Evolutionary conservation across 495 filamentous ascomycete genomes (phyloP).

Genomic region (Trichoderma gamsii): DNA sequence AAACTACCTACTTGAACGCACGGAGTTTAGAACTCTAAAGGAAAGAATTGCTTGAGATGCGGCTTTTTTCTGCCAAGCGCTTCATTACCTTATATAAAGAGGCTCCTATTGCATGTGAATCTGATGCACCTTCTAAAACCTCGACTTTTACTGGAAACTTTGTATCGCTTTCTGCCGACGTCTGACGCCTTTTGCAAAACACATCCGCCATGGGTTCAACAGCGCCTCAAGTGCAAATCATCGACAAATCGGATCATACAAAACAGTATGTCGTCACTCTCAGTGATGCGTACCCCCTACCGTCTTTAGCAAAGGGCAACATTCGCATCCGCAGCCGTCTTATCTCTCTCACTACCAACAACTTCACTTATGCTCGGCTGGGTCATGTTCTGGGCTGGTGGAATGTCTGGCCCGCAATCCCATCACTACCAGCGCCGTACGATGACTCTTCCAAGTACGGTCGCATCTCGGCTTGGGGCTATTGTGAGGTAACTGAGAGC

Average conservation of each 20-base stretch:
- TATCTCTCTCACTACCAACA: slow-evolving; percentile 49
- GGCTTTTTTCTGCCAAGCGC: too few species aligned
- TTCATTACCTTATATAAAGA: too few species aligned
- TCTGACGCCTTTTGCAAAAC: too few species aligned
- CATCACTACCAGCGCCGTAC: slow-evolving; percentile 44
- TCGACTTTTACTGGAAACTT: too few species aligned
- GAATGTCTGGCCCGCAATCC: slow-evolving; percentile 32
- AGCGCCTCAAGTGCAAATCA: slow-evolving; percentile 27
- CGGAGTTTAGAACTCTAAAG: too few species aligned
- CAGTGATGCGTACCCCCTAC: slow-evolving; percentile 25
- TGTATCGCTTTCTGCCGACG: too few species aligned
- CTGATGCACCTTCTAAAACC: too few species aligned
- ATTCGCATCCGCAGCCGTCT: slow-evolving; percentile 41
- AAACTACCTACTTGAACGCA: too few species aligned
- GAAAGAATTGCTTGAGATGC: too few species aligned
- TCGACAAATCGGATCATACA: slow-evolving; percentile 33
- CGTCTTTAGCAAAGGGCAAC: slow-evolving; percentile 25
- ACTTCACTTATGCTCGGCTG: slow-evolving; percentile 47
- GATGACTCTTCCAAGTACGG: slow-evolving; percentile 44
- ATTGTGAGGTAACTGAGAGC: slow-evolving; percentile 44
- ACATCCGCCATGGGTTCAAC: neutral
- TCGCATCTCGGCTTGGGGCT: slow-evolving; percentile 53
- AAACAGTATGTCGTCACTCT: slow-evolving; percentile 30
- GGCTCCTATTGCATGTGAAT: too few species aligned
- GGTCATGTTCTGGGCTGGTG: slow-evolving; percentile 47